Conservation (phyloP, 2,329 filamentous ascomycete genomes). For the Proliferodiscus dingleyae region DNA sequence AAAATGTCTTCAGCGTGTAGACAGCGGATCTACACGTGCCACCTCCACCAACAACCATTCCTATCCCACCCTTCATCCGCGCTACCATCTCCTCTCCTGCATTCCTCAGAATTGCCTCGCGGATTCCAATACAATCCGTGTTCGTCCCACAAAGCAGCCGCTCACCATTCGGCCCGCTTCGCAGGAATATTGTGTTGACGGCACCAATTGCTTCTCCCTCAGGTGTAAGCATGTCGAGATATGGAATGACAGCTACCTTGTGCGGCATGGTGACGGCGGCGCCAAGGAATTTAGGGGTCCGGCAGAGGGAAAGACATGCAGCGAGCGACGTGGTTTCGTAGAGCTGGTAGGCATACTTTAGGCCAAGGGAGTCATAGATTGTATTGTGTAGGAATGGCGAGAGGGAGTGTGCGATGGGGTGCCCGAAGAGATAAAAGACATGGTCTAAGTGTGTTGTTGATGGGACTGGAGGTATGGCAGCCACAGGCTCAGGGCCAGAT, state of each 20-base stretch:
- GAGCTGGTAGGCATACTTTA: conserved; percentile 48
- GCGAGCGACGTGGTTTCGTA: conserved; percentile 48
- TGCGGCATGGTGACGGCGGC: conserved; percentile 78
- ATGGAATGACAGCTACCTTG: conserved; percentile 70
- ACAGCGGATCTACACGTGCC: conserved; percentile 74
- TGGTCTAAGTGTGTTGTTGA: conserved; percentile 20
- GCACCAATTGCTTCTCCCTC: conserved; percentile 71
- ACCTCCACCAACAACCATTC: conserved; percentile 70
- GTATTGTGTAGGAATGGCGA: conserved; percentile 51
- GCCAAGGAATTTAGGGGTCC: conserved; percentile 59
- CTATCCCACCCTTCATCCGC: conserved; percentile 55
- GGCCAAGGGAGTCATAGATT: conserved; percentile 46
- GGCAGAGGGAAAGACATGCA: conserved; percentile 46
- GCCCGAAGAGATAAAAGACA: conserved; percentile 49
- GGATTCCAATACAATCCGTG: conserved; percentile 74
- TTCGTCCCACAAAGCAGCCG: conserved; percentile 65
- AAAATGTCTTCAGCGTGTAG: conserved; percentile 67
- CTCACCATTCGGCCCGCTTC: conserved; percentile 34
- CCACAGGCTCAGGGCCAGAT: too few species aligned
- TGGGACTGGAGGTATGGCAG: conserved; percentile 13
- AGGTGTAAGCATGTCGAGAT: conserved; percentile 68
- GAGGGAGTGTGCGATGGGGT: conserved; percentile 50
- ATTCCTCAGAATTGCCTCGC: conserved; percentile 64
- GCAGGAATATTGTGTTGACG: conserved; percentile 73
- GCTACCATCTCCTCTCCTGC: conserved; percentile 38